Percentiles rank a stretch among this genome's conserved stretches.
phyloP scores from a whole-genome alignment of 1,284 basidiomycete genomes.

The Ustilago lituana region DNA sequence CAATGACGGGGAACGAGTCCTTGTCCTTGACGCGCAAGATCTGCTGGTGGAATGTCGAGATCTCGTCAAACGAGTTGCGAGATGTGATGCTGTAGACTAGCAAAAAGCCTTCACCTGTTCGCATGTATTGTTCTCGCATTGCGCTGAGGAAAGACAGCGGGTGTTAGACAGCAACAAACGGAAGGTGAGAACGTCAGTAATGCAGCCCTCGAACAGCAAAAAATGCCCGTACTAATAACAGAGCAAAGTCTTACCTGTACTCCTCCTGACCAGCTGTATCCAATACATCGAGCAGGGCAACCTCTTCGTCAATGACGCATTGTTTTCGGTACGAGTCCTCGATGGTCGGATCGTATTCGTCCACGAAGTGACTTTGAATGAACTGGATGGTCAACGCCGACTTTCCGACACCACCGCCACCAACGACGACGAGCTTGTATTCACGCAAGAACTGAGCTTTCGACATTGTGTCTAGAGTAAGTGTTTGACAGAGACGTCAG shows the following conservation, averaged over 20 bases:
- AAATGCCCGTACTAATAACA: no score
- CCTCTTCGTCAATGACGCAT: slow-evolving; percentile 87
- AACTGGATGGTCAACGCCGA: slow-evolving; percentile 97
- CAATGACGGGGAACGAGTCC: slow-evolving; percentile 94
- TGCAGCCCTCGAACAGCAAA: no score
- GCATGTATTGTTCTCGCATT: slow-evolving; percentile 98
- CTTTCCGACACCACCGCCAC: slow-evolving; percentile 97
- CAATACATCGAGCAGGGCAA: slow-evolving; percentile 93
- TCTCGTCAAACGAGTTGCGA: slow-evolving; percentile 95
- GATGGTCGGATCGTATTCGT: slow-evolving; percentile 98
- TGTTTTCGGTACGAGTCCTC: slow-evolving; percentile 72
- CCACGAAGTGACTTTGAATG: slow-evolving; percentile 91
- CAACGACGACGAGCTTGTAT: slow-evolving; percentile 80
- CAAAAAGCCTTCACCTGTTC: slow-evolving; percentile 96
- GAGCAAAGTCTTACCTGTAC: slow-evolving; percentile 77
- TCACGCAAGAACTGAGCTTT: slow-evolving; percentile 75
- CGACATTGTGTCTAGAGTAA: slow-evolving; percentile 11
- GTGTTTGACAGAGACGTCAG: not conserved
- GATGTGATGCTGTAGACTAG: slow-evolving; percentile 99
- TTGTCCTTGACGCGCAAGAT: slow-evolving; percentile 87
- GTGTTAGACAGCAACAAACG: no score
- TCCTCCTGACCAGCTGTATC: slow-evolving; percentile 99
- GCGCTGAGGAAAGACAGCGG: slow-evolving; percentile 73
- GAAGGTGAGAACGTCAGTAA: not conserved
- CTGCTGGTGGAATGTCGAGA: slow-evolving; percentile 96